phyloP scores from a whole-genome alignment of 805 yeast species.

The Kodamaea nitidulidarum region DNA sequence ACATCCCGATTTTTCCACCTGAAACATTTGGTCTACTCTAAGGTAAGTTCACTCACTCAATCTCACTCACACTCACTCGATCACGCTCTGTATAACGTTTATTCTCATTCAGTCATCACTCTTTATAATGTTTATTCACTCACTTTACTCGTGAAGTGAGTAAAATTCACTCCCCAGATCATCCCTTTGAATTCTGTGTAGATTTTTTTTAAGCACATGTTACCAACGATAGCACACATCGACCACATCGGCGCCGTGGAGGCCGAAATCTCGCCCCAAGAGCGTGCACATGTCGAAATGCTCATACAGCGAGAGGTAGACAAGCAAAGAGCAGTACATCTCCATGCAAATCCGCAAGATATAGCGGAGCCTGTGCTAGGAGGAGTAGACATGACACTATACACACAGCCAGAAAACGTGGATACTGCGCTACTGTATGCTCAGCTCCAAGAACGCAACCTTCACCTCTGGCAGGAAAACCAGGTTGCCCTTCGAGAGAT shows the following conservation, averaged over 20 bases:
- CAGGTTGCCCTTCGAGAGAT: slow-evolving; percentile 35
- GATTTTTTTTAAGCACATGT: not conserved
- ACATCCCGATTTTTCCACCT: too few species aligned
- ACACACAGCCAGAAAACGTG: slow-evolving; percentile 15
- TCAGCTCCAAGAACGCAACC: slow-evolving; percentile 36
- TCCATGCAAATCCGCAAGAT: slow-evolving; percentile 3
- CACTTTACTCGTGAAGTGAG: too few species aligned
- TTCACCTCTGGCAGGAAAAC: slow-evolving; percentile 31
- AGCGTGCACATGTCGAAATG: slow-evolving; percentile 32
- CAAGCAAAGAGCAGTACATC: slow-evolving; percentile 7
- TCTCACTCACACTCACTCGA: too few species aligned
- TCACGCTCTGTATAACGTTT: too few species aligned
- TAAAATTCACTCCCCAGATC: too few species aligned
- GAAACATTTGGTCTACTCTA: too few species aligned
- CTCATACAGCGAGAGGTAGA: slow-evolving; percentile 27
- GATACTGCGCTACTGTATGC: slow-evolving; percentile 40
- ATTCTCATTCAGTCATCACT: too few species aligned
- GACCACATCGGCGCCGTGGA: slow-evolving; percentile 7
- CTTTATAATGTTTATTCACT: too few species aligned
- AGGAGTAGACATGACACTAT: slow-evolving; percentile 31
- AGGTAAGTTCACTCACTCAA: too few species aligned
- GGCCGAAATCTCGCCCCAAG: slow-evolving; percentile 15
- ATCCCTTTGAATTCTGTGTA: not conserved
- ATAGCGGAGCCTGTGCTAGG: slow-evolving; percentile 4
- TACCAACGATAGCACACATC: slow-evolving; percentile 2